Base-by-base conservation (phyloP, 2,329 filamentous ascomycete species). In the Lachnellula cervina region DNA sequence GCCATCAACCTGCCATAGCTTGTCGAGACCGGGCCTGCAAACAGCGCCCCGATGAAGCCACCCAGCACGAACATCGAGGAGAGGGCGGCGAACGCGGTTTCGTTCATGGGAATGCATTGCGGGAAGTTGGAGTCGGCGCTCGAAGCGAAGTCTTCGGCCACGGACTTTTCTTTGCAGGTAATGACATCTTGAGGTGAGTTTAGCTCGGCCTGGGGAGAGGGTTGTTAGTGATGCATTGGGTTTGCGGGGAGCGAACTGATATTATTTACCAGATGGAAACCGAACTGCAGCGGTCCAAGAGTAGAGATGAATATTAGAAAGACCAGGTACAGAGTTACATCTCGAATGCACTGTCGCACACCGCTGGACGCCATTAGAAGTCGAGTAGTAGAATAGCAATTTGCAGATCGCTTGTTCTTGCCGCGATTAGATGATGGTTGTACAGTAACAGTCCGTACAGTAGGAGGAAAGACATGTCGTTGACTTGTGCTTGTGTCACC, bases 101-200 rank as follows among this genome's bases (percentile, higher is more conserved):
- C 79, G 64, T 76, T 84, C 94, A 97, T 97, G 55, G 86, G 87
- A 52, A 99, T 93, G 69, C 94, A 99, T 76, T 89, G 83, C 51
- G 87, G 79, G 6, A 88, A 76, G 58, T 71, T 71, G 45, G 71
- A 64, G 32, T 67, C 57, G 50, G 61, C 54, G 8, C 61, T 52
- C 23, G 61, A 62, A 19, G 55, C 54, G 52, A 63, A 38, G 53
- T 56, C 58, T 25, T 67, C 59, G 52, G 67, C 62, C 59, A 81
- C 77, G 42, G 76, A 75, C 62, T 81, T 79, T 62, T 83, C 84
- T 64, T 83, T 84, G 76, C 94, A 97, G 55, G 89, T 95, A 66
- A 99, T 88, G 67, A 95, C 90, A 77, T 92, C 87, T 79, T 97
- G 87, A 8, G 94, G 94, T 8, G 93, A 90, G 71, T 99, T 99